Base-by-base conservation (phyloP, 2,329 filamentous ascomycete genomes). In the Aspergillus sp. region DNA sequence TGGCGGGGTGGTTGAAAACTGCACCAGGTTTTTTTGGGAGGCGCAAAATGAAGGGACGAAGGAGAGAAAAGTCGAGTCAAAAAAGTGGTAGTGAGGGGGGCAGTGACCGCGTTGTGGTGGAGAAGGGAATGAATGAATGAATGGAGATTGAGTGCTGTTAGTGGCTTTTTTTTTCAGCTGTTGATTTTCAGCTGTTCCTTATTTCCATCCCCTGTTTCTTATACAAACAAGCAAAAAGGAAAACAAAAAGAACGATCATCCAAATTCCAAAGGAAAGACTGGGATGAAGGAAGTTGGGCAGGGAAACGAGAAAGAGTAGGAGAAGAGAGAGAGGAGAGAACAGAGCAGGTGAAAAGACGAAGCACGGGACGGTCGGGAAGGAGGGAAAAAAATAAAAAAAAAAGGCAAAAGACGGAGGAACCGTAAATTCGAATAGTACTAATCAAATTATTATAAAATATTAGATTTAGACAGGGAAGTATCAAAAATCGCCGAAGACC, bases 241-340 rank as follows among this genome's bases (percentile, higher is more conserved):
- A 24, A 39, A 31, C 24, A 52, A 29, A 24, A 3, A 32, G 26
- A 29, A n/a, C 2, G n/a, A 39, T 42, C 31, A 26, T 52, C 42
- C 29, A 50, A 46, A 26, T 26, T 36, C 46, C 12, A 39, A 54
- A 32, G 22, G 49, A 52, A 55, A 52, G 54, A 49, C 52, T 36
- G 57, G 42, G 50, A 53, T 57, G 60, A 52, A 59, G 59, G 55
- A 60, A 60, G 26, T 54, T 54, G 32, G 63, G 54, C 57, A 63
- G 56, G 58, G 55, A 54, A 42, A 59, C 42, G 45, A 55, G 61
- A 60, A 61, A 59, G 54, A 45, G n/a, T 29, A 47, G 49, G 26
- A 49, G 50, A 46, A 9, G 22, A 49, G 18, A 49, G 18, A 58
- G 29, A 36, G 18, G 31, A 31, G 16, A 42, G 4, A 42, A 14